phyloP scores from a whole-genome alignment of 768 basidiomycete genomes.

The Boletus sp. region DNA sequence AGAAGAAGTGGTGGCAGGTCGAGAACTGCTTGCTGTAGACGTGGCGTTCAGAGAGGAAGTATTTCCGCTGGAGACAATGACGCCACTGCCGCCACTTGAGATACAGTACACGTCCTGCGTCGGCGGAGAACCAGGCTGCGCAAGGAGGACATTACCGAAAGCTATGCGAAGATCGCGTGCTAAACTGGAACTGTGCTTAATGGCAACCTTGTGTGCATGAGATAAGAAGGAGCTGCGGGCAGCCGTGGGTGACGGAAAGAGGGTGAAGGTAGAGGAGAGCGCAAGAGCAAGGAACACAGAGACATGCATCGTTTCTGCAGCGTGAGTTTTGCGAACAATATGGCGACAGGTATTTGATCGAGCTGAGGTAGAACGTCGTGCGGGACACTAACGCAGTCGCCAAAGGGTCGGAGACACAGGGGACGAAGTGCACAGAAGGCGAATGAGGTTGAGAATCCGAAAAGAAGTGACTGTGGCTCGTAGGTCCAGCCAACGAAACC shows the following conservation, averaged over 20 bases:
- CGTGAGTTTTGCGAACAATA: background rate
- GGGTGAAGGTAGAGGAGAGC: constrained; percentile 28
- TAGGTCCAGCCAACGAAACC: constrained; percentile 25
- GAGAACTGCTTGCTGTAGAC: constrained; percentile 20
- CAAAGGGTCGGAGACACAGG: background rate
- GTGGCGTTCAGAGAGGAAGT: constrained; percentile 26
- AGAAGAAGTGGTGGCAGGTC: constrained; percentile 17
- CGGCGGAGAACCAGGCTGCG: constrained; percentile 34
- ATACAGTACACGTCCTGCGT: constrained; percentile 38
- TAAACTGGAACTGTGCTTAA: constrained; percentile 55
- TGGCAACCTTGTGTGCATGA: constrained; percentile 51
- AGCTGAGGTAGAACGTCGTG: background rate
- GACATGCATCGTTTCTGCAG: constrained; percentile 24
- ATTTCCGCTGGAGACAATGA: constrained; percentile 17
- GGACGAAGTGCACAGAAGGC: background rate
- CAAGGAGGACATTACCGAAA: constrained; percentile 50
- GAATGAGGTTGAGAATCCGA: constrained; percentile 15
- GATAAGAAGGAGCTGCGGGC: constrained; percentile 35
- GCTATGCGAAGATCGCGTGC: constrained; percentile 69
- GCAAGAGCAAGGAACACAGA: constrained; percentile 30
- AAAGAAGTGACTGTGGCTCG: constrained; percentile 4
- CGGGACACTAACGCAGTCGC: background rate
- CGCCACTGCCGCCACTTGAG: constrained; percentile 18
- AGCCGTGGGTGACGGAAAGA: constrained; percentile 21
- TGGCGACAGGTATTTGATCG: background rate